Base-by-base conservation (phyloP, 371 early-diverging fungal species). In the Thermomucor indicae-seudaticae region DNA sequence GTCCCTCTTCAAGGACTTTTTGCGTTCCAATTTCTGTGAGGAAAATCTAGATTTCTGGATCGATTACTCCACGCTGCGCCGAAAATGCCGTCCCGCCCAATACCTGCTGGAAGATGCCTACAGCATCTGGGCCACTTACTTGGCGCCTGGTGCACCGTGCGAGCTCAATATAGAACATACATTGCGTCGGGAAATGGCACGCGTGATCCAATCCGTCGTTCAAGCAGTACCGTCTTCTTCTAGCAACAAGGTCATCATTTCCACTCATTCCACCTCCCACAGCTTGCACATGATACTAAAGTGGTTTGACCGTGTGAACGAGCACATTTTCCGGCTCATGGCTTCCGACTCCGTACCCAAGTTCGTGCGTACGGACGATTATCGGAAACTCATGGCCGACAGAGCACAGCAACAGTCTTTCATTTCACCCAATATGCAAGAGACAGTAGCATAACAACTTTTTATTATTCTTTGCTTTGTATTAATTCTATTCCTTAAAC, bases 331-430 rank as follows among this genome's bases (percentile, higher is more conserved):
- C 62, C 64, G 80, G 17, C 64, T 89, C 8, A 83, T 87, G 85
- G 86, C 90, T n/a, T 80, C 82, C 1, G 90, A 89, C 47, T 87
- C 88, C 11, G 83, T 87, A n/a, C 88, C 90, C 0, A 89, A 86
- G 65, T 89, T 87, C 60, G 67, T 82, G n/a, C 80, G 72, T 49
- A 87, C 90, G 0, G 76, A 79, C 28, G 65, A 68, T 55, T 89
- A 89, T 55, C 65, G 58, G 6, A 62, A 57, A 40, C 20, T 57
- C 37, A 41, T 47, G 29, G 56, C 39, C 19, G 35, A 23, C 25
- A 34, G 56, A 20, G 50, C 49, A 11, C 14, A 37, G 11, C 37
- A 37, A 5, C n/a, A n/a, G n/a, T n/a, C n/a, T n/a, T n/a, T n/a
- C n/a, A n/a, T n/a, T n/a, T n/a, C n/a, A n/a, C n/a, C n/a, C n/a